Percentiles rank a stretch among this genome's conserved stretches.
Conservation (phyloP, 768 basidiomycete genomes). For the Hypsizygus marmoreus region DNA sequence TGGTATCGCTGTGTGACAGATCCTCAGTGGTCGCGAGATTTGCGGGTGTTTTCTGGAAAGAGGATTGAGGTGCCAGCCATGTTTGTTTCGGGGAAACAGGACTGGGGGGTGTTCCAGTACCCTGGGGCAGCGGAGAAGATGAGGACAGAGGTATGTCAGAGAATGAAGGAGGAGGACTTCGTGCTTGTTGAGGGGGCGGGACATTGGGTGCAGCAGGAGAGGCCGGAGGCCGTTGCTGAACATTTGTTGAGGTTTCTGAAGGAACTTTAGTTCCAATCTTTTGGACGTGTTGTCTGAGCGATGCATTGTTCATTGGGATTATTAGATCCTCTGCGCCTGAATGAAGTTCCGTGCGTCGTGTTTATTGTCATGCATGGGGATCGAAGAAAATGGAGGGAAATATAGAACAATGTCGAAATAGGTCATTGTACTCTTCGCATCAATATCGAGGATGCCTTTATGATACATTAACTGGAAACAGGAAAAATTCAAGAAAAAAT, state of each 20-base stretch:
- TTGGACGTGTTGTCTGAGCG: too few species aligned
- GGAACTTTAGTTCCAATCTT: constrained; percentile 7
- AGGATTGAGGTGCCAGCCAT: constrained; percentile 53
- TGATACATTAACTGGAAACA: too few species aligned
- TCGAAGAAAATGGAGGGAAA: too few species aligned
- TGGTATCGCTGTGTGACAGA: constrained; percentile 49
- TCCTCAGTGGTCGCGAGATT: constrained; percentile 36
- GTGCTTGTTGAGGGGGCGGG: constrained; percentile 58
- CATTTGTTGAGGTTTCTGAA: constrained; percentile 43
- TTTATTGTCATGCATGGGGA: too few species aligned
- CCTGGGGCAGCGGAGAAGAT: constrained; percentile 52
- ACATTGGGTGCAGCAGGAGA: constrained; percentile 67
- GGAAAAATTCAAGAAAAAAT: too few species aligned
- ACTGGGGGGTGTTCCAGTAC: constrained; percentile 63
- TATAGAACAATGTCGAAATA: too few species aligned
- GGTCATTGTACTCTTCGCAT: too few species aligned
- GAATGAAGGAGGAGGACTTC: constrained; percentile 45
- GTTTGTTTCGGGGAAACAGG: constrained; percentile 56
- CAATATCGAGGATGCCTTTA: too few species aligned
- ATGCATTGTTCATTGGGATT: too few species aligned
- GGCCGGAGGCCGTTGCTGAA: constrained; percentile 42
- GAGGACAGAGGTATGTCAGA: constrained; percentile 33
- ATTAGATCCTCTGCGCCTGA: too few species aligned
- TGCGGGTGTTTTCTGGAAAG: constrained; percentile 46
- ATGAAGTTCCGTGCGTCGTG: too few species aligned